Evolutionary conservation across 495 filamentous ascomycete genomes (phyloP).

Genomic region (Trichoderma orchidacearum): DNA sequence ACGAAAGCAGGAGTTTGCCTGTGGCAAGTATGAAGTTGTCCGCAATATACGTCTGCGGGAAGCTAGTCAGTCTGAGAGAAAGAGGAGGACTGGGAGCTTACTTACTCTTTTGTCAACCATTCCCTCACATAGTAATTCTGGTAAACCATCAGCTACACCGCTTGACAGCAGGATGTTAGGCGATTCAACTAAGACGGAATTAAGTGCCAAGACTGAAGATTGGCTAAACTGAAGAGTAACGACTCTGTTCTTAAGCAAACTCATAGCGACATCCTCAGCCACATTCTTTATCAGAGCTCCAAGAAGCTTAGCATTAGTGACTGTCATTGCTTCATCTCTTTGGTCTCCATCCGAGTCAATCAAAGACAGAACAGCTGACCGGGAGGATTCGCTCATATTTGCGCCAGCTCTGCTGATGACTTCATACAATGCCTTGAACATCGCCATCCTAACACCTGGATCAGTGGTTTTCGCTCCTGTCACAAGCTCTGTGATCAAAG

Average conservation of each 20-base stretch:
- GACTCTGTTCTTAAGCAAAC: constrained; percentile 69
- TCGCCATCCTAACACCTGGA: constrained; percentile 79
- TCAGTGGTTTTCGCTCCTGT: constrained; percentile 86
- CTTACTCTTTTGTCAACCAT: constrained; percentile 61
- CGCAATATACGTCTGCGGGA: constrained; percentile 55
- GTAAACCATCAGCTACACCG: constrained; percentile 53
- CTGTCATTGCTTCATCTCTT: constrained; percentile 59
- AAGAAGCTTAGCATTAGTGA: constrained; percentile 79
- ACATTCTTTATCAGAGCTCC: constrained; percentile 80
- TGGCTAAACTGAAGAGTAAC: constrained; percentile 55
- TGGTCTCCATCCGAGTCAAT: constrained; percentile 77
- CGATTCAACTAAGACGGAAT: constrained; percentile 73
- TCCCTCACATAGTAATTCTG: constrained; percentile 64
- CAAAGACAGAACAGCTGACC: constrained; percentile 63
- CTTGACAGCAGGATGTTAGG: constrained; percentile 50
- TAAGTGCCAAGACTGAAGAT: constrained; percentile 64
- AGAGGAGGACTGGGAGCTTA: neutral
- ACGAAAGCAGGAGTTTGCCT: constrained; percentile 80
- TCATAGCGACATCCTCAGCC: constrained; percentile 45
- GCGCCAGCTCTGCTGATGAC: constrained; percentile 86
- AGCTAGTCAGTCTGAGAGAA: constrained; percentile 3
- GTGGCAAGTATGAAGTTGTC: constrained; percentile 87
- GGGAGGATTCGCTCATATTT: constrained; percentile 88
- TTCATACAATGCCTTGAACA: constrained; percentile 94
- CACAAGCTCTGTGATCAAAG: constrained; percentile 71